phyloP scores from a whole-genome alignment of 2,329 filamentous ascomycete genomes.

The Lasiodiplodia sp. region DNA sequence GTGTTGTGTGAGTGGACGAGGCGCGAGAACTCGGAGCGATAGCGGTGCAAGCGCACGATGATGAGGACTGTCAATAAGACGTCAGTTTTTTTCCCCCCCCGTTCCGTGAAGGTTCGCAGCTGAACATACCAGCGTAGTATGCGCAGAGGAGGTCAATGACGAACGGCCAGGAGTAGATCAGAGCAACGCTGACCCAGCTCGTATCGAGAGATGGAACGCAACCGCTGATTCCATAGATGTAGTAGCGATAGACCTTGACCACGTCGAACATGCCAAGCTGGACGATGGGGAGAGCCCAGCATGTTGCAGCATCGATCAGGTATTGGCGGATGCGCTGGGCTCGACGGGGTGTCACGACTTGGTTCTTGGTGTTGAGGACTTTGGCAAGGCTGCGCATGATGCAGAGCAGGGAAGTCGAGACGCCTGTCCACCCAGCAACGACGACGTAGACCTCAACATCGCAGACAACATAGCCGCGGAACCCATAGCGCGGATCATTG shows the following conservation, averaged over 20 bases:
- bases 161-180: conserved; percentile 64
- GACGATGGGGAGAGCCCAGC: conserved; percentile 62
- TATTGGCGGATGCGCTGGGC: conserved; percentile 56
- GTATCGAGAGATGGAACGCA: conserved; percentile 62
- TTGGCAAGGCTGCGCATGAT: conserved; percentile 67
- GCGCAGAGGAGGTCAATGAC: conserved; percentile 61
- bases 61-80: conserved; percentile 58
- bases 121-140: conserved; percentile 64
- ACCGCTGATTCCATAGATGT: conserved; percentile 65
- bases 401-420: conserved; percentile 62
- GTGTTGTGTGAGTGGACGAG: conserved; percentile 63
- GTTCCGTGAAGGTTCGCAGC: not conserved
- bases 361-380: conserved; percentile 66
- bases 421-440: conserved; percentile 59
- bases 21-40: conserved; percentile 64
- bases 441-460: conserved; percentile 69
- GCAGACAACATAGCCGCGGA: conserved; percentile 66
- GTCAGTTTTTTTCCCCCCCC: not conserved
- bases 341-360: conserved; percentile 59
- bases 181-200: conserved; percentile 64
- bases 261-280: conserved; percentile 65
- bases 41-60: conserved; percentile 65
- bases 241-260: conserved; percentile 66
- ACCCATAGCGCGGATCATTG: conserved; percentile 63
- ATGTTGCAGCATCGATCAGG: conserved; percentile 62